Base-by-base conservation (phyloP, 2,329 filamentous ascomycete genomes). In the Xylaria multiplex region DNA sequence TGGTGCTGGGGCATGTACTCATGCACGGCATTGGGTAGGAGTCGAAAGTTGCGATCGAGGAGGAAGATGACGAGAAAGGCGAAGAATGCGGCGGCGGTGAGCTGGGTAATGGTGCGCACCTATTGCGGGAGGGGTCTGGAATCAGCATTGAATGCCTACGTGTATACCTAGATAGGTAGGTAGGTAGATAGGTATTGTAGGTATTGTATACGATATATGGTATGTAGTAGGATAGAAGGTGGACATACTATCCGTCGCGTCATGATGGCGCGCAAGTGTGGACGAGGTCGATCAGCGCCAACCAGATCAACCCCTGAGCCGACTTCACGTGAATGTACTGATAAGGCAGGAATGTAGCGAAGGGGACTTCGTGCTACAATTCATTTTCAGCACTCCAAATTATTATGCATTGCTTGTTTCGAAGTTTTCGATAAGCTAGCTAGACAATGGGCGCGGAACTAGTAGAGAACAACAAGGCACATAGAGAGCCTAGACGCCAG, bases 1-100 rank as follows among this genome's bases (percentile, higher is more conserved):
- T 96, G 92, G 79, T 97, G 93, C 68, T 89, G 87, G 30, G 94
- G 94, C 74, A 97, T 88, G 79, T 95, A 92, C 77, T 89, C 91
- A 83, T 97, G 94, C 72, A 97, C 91, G 66, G 91, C 88, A 74
- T 90, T 89, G 48, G 94, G 94, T 42, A 97, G 88, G 66, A 97
- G 91, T 72, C 92, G 88, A 82, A 96, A 97, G 77, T 91, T 92
- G 76, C 90, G 92, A 81, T 97, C 94, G 82, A 97, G 89, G 78
- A 97, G 86, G 79, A 95, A 89, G 71, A 93, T 80, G 74, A 95
- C 80, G 73, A 94, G 76, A 71, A 95, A 83, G 71, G 91, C 87
- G 75, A 93, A 82, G 71, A 86, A 77, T 62, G 87, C 83, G 64
- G 93, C 84, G 64, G 88, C 83, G 70, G 86, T 83, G 76, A 96